Conservation (phyloP, 805 yeast species). For the Myxozyma udenii region DNA sequence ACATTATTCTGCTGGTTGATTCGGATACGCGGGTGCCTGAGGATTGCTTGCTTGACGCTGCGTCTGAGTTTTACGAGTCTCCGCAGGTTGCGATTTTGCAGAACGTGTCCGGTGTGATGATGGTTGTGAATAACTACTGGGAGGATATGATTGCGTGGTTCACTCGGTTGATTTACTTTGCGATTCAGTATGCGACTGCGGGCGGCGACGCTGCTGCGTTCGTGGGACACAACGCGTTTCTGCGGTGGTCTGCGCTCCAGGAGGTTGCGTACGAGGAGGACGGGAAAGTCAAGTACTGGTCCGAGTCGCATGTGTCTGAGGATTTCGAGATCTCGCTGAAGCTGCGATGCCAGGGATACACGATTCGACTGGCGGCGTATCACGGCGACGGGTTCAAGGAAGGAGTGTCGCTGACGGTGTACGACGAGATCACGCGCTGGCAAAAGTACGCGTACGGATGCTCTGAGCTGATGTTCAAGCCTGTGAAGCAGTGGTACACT, state of each 20-base stretch:
- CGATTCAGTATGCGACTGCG: constrained; percentile 13
- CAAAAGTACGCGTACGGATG: constrained; percentile 24
- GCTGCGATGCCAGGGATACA: constrained; percentile 11
- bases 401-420: constrained; percentile 19
- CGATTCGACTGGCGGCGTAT: constrained; percentile 10
- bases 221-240: constrained; percentile 21
- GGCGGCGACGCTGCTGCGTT: constrained; percentile 21
- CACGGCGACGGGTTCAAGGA: constrained; percentile 14
- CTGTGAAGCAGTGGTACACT: constrained; percentile 9
- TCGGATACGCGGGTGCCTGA: constrained; percentile 18
- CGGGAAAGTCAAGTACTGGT: constrained; percentile 15
- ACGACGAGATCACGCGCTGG: constrained; percentile 21
- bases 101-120: constrained; percentile 18
- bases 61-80: constrained; percentile 9
- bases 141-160: constrained; percentile 19
- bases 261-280: constrained; percentile 14
- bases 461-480: constrained; percentile 15
- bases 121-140: constrained; percentile 21
- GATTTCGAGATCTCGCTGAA: constrained; percentile 19
- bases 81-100: constrained; percentile 20
- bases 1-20: constrained; percentile 12
- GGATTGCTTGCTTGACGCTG: constrained; percentile 21
- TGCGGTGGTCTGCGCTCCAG: constrained; percentile 21
- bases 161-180: constrained; percentile 14
- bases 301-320: constrained; percentile 20